Percentiles rank a stretch among this genome's conserved stretches.
Conservation (phyloP, 768 basidiomycete genomes). For the Tricholoma bakamatsutake region DNA sequence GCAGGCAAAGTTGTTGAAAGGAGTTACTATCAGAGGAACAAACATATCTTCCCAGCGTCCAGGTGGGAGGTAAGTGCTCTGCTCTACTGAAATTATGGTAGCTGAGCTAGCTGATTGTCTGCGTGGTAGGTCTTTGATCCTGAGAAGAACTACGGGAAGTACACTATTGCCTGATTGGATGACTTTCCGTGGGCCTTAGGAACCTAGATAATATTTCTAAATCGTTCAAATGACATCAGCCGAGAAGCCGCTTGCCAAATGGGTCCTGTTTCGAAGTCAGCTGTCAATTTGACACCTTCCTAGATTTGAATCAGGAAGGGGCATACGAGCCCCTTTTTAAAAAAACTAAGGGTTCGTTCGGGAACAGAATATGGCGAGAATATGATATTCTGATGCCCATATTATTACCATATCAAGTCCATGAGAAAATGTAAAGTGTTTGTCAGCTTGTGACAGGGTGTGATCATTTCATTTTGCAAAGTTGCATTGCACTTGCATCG, state of each 20-base stretch:
- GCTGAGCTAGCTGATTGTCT: constrained; percentile 1
- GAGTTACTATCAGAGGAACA: constrained; percentile 92
- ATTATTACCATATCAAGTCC: too few species aligned
- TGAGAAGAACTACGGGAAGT: constrained; percentile 89
- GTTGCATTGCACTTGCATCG: too few species aligned
- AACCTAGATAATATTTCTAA: neutral
- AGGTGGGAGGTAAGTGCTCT: constrained; percentile 77
- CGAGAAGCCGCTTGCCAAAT: neutral
- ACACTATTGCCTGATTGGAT: constrained; percentile 52
- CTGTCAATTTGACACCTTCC: neutral
- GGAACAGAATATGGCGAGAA: too few species aligned
- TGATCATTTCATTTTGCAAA: too few species aligned
- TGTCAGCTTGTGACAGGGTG: too few species aligned
- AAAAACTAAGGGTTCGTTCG: too few species aligned
- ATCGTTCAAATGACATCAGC: neutral
- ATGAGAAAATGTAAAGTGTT: too few species aligned
- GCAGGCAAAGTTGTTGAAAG: constrained; percentile 98
- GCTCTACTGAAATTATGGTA: neutral
- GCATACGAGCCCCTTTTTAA: neutral
- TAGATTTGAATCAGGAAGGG: neutral
- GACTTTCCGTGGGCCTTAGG: neutral
- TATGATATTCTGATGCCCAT: too few species aligned
- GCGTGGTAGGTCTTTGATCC: constrained; percentile 79
- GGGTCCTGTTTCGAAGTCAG: neutral
- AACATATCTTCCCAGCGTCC: constrained; percentile 96